phyloP scores from a whole-genome alignment of 371 early-diverging fungal species.

The Blakeslea trispora region DNA sequence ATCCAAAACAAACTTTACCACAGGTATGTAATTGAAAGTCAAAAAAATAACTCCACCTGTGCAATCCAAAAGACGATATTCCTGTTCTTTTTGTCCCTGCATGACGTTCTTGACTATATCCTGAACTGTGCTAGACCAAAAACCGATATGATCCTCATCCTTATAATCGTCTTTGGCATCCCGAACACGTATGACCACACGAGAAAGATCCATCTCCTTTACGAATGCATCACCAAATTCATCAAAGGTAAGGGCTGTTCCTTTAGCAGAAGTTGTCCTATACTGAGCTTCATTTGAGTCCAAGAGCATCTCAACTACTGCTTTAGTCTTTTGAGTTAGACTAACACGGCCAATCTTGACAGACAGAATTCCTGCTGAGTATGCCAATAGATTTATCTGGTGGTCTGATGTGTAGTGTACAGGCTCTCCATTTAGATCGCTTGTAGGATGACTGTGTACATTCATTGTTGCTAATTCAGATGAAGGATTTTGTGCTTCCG shows the following conservation, averaged over 20 bases:
- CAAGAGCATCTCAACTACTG: slow-evolving; percentile 29
- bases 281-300: slow-evolving; percentile 40
- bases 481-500: slow-evolving; percentile 16
- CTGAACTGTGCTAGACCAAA: slow-evolving; percentile 22
- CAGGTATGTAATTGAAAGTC: slow-evolving; percentile 30
- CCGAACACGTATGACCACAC: slow-evolving; percentile 24
- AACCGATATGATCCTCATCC: slow-evolving; percentile 19
- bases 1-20: slow-evolving; percentile 30
- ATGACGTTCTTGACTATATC: slow-evolving; percentile 24
- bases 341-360: slow-evolving; percentile 32
- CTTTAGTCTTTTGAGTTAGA: slow-evolving; percentile 20
- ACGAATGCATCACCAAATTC: slow-evolving; percentile 41
- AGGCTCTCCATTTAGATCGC: slow-evolving; percentile 33
- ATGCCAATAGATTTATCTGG: slow-evolving; percentile 23
- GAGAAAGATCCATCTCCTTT: slow-evolving; percentile 38
- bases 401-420: slow-evolving; percentile 27
- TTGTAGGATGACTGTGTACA: too few species aligned
- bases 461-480: too few species aligned
- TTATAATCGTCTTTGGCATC: slow-evolving; percentile 20
- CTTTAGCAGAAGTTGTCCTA: slow-evolving; percentile 26
- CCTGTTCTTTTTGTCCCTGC: slow-evolving; percentile 7
- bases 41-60: slow-evolving; percentile 22
- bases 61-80: slow-evolving; percentile 18
- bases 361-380: slow-evolving; percentile 31
- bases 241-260: slow-evolving; percentile 20